Percentiles rank a stretch among this genome's conserved stretches.
These are phyloP conservation scores for Wickerhamiella sorbophila DNA, from an alignment of 805 yeast genomes.

Conservation along the genomic window DNA sequence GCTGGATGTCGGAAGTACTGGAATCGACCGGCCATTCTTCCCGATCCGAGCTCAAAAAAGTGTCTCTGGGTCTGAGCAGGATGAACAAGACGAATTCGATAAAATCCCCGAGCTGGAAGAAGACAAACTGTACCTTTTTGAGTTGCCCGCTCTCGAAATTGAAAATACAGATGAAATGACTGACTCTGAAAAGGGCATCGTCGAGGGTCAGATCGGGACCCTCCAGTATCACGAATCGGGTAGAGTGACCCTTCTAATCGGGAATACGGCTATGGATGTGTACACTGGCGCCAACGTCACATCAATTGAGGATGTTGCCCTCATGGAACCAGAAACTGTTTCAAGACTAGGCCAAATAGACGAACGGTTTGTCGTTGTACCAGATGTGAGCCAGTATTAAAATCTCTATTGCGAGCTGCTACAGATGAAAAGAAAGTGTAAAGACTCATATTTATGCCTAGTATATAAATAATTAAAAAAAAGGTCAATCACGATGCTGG, in stretches of 20 bases:
- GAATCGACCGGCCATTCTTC: constrained; percentile 9
- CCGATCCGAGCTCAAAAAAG: constrained; percentile 11
- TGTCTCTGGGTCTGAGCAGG: neutral
- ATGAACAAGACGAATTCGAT: too few species aligned
- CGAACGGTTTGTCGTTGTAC: constrained; percentile 46
- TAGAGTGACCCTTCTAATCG: constrained; percentile 57
- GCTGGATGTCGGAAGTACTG: constrained; percentile 9
- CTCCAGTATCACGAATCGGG: constrained; percentile 76
- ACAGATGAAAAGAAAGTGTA: neutral
- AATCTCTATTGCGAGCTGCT: neutral
- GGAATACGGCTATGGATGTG: constrained; percentile 54
- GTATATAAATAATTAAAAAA: too few species aligned
- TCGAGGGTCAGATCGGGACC: constrained; percentile 54
- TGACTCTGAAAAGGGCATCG: constrained; percentile 7
- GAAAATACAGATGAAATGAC: constrained; percentile 9
- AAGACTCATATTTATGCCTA: neutral
- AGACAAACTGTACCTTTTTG: constrained; percentile 28
- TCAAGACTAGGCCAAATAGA: constrained; percentile 40
- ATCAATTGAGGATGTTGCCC: constrained; percentile 60
- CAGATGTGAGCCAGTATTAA: constrained; percentile 25
- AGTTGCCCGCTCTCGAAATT: constrained; percentile 32
- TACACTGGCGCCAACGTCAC: constrained; percentile 54
- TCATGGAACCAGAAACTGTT: constrained; percentile 35
- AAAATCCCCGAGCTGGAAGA: constrained; percentile 13
- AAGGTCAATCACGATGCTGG: too few species aligned